phyloP scores from a whole-genome alignment of 2,329 filamentous ascomycete genomes.

The Colletotrichum gigasporum region DNA sequence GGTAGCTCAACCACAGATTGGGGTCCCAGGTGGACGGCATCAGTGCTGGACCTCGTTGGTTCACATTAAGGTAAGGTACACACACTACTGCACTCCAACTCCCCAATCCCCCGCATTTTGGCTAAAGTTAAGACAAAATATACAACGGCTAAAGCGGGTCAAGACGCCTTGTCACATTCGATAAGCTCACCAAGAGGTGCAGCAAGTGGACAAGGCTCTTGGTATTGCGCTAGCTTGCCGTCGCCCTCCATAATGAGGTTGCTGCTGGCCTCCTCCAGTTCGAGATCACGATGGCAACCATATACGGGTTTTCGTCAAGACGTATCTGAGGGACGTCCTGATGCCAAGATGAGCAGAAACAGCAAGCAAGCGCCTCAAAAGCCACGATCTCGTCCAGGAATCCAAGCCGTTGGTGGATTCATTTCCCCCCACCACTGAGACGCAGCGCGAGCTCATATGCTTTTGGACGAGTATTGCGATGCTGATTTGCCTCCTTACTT shows the following conservation, averaged over 20 bases:
- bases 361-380: background rate
- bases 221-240: background rate
- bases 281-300: background rate
- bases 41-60: background rate
- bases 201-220: background rate
- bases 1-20: background rate
- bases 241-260: background rate
- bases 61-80: slow-evolving; percentile 1
- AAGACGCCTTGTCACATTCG: background rate
- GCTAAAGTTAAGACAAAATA: slow-evolving; percentile 21
- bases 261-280: background rate
- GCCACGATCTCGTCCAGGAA: background rate
- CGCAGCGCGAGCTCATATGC: background rate
- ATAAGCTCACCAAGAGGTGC: background rate
- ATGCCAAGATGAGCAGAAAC: background rate
- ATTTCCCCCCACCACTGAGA: slow-evolving; percentile 1
- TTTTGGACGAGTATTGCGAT: background rate
- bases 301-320: background rate
- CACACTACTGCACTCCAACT: background rate
- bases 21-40: background rate
- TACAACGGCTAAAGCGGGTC: slow-evolving; percentile 5
- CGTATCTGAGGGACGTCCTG: background rate
- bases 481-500: background rate
- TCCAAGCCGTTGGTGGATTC: background rate
- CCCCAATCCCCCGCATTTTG: slow-evolving; percentile 26